These are phyloP conservation scores for Candida labiduridarum DNA, from an alignment of 1,139 yeast genomes.

Conservation along the genomic window DNA sequence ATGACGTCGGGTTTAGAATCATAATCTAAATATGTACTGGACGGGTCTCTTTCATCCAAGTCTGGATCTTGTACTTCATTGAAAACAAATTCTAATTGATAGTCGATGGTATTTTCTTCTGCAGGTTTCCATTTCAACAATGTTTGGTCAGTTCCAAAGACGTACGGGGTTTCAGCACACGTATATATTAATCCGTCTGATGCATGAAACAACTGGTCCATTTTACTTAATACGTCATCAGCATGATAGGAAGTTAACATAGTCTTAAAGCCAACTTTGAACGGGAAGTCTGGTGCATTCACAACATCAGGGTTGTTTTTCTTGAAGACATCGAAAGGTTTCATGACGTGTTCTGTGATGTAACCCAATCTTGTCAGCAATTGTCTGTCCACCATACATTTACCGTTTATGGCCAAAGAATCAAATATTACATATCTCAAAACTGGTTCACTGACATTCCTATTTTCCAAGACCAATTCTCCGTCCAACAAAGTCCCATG, in stretches of 20 bases:
- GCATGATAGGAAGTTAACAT: conserved; percentile 86
- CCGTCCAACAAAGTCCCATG: conserved; percentile 93
- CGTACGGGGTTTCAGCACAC: conserved; percentile 85
- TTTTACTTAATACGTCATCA: conserved; percentile 69
- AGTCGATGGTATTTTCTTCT: conserved; percentile 91
- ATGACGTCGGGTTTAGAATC: conserved; percentile 71
- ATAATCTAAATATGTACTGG: conserved; percentile 75
- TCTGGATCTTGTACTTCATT: conserved; percentile 69
- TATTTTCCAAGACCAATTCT: conserved; percentile 69
- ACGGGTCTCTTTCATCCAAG: conserved; percentile 69
- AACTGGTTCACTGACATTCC: conserved; percentile 48
- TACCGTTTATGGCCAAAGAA: conserved; percentile 81
- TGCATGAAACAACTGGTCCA: conserved; percentile 79
- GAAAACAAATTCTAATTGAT: conserved; percentile 70
- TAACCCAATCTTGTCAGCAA: conserved; percentile 85
- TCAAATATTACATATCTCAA: conserved; percentile 87
- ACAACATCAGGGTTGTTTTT: conserved; percentile 70
- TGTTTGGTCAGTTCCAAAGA: conserved; percentile 82
- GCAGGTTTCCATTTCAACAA: conserved; percentile 96
- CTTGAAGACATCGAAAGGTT: conserved; percentile 77
- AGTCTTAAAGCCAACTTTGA: conserved; percentile 79
- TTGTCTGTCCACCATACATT: conserved; percentile 65
- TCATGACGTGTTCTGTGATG: conserved; percentile 77
- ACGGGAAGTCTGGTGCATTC: conserved; percentile 70
- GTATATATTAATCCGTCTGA: conserved; percentile 96